Conservation (phyloP, 2,329 filamentous ascomycete genomes). For the Coniochaeta ligniaria region DNA sequence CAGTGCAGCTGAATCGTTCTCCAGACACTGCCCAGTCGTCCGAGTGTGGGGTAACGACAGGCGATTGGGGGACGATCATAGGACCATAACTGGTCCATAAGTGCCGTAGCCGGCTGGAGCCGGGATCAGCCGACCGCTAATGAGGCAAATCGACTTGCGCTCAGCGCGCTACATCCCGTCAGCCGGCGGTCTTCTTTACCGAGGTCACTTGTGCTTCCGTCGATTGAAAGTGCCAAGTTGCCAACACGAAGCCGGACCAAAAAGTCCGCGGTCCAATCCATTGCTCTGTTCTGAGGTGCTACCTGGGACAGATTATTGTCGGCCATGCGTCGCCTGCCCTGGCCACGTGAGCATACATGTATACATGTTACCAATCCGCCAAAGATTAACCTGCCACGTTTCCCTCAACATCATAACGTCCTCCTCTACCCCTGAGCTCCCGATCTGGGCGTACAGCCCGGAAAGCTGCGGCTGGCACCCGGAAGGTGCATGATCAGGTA, state of each 20-base stretch:
- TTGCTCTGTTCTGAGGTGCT: neutral
- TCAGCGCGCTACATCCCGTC: neutral
- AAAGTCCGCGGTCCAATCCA: neutral
- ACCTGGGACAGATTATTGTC: neutral
- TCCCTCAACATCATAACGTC: no score
- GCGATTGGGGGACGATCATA: neutral
- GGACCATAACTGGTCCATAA: neutral
- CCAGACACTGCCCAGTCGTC: neutral
- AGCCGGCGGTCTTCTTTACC: neutral
- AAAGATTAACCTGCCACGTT: no score
- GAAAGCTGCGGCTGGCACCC: neutral
- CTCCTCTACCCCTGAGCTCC: neutral
- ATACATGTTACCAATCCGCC: no score
- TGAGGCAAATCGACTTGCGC: neutral
- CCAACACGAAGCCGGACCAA: neutral
- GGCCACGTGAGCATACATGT: no score
- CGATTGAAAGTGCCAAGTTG: neutral
- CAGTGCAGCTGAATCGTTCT: neutral
- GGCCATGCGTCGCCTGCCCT: no score
- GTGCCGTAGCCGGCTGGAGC: neutral
- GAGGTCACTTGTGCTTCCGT: neutral
- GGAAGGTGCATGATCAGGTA: conserved; percentile 30
- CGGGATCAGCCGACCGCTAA: neutral
- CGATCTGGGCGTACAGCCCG: neutral
- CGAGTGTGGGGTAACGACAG: neutral